Evolutionary conservation across 2,329 filamentous ascomycete species (phyloP).

Genomic region (Pyrenophora tritici-repentis): DNA sequence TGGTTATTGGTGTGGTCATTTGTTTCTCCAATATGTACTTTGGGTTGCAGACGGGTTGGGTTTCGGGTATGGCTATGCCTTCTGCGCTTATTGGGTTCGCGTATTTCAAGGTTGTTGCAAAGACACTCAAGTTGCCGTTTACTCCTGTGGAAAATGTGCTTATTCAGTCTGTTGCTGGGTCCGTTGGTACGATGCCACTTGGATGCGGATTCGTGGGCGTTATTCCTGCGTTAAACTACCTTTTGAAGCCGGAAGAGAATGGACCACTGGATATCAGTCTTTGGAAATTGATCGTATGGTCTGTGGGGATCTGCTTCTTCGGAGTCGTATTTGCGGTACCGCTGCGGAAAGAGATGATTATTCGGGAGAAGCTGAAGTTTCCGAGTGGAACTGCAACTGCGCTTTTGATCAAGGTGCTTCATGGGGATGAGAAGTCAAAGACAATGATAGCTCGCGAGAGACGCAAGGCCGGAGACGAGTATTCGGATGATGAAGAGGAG

Average conservation of each 20-base stretch:
- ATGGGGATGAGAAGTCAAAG: constrained; percentile 60
- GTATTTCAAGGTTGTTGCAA: constrained; percentile 80
- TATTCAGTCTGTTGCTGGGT: constrained; percentile 92
- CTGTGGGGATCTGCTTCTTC: constrained; percentile 91
- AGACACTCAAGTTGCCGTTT: constrained; percentile 78
- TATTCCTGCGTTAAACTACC: constrained; percentile 86
- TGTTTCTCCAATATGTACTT: constrained; percentile 99
- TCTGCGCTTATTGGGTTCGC: constrained; percentile 93
- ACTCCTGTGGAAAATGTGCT: constrained; percentile 95
- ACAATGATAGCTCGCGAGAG: constrained; percentile 6
- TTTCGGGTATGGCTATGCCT: constrained; percentile 94
- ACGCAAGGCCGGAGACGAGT: constrained; percentile 5
- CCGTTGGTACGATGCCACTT: constrained; percentile 94
- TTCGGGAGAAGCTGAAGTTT: constrained; percentile 89
- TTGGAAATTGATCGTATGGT: constrained; percentile 85
- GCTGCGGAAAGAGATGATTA: constrained; percentile 86
- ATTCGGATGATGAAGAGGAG: constrained; percentile 34
- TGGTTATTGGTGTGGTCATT: constrained; percentile 85
- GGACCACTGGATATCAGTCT: constrained; percentile 75
- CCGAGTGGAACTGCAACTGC: constrained; percentile 95
- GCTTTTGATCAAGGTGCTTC: constrained; percentile 86
- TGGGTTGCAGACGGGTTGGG: constrained; percentile 87
- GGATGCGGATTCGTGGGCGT: constrained; percentile 96
- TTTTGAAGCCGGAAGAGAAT: constrained; percentile 76
- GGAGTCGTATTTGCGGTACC: constrained; percentile 96